phyloP scores from a whole-genome alignment of 352 stramenopile species.

The Pseudoperonospora humuli region DNA sequence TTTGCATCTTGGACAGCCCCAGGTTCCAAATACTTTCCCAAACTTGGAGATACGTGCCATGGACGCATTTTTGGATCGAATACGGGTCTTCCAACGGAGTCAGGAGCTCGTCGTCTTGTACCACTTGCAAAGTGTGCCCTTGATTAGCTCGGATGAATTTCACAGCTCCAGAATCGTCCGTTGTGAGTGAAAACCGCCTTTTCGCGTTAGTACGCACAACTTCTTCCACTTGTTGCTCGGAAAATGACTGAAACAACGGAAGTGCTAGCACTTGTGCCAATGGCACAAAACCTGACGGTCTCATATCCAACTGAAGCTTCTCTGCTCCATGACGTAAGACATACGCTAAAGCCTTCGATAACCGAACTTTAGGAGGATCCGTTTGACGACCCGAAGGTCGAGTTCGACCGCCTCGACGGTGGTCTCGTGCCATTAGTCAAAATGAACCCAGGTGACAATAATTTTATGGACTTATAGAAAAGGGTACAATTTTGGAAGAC shows the following conservation, averaged over 20 bases:
- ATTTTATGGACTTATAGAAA: too few species aligned
- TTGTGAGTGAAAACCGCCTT: conserved; percentile 67
- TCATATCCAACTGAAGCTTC: conserved; percentile 62
- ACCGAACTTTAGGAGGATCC: conserved; percentile 47
- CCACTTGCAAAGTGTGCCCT: conserved; percentile 57
- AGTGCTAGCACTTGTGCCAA: conserved; percentile 42
- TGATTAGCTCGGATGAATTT: conserved; percentile 80
- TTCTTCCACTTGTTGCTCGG: conserved; percentile 48
- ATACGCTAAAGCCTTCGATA: conserved; percentile 75
- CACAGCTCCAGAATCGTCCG: conserved; percentile 25
- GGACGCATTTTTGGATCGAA: conserved; percentile 50
- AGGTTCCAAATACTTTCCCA: conserved; percentile 56
- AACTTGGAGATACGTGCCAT: conserved; percentile 66
- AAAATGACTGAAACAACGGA: conserved; percentile 45
- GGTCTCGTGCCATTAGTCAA: conserved; percentile 7
- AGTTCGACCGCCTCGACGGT: conserved; percentile 11
- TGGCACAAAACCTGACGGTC: conserved; percentile 55
- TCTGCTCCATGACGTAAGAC: conserved; percentile 66
- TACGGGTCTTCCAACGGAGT: conserved; percentile 42
- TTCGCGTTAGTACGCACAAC: conserved; percentile 64
- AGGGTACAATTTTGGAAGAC: too few species aligned
- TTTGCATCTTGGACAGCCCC: conserved; percentile 67
- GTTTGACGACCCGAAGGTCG: conserved; percentile 22
- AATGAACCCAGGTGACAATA: too few species aligned
- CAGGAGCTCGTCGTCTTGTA: conserved; percentile 67